Evolutionary conservation across 495 filamentous ascomycete genomes (phyloP), one percentile per base, ranked within the genome.

Genomic region (Penicillium bovifimosum): DNA sequence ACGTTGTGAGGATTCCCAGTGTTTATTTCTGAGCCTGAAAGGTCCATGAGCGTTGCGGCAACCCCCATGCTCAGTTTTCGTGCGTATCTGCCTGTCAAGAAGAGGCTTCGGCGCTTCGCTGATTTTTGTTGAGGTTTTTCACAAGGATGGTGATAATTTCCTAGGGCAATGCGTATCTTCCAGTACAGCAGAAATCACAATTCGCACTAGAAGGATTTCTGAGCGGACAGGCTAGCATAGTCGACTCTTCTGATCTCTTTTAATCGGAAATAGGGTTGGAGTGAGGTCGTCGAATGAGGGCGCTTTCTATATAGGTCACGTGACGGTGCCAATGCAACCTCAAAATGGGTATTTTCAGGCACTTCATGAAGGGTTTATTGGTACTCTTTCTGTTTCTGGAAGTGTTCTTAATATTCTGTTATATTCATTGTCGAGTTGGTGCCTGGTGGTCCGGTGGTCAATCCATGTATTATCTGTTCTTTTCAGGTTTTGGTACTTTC

Each of bases 201-300:
- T 48, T 6, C 5, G n/a, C 10, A 31, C n/a, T 35, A 20, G 9
- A 5, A 1, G 13, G 2, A 8, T 26, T 48, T 13, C 13, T 39
- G 8, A 11, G 1, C 1, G 6, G 24, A 18, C 20, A 42, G 28
- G 6, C 18, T n/a, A 16, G 26, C 29, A 50, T 26, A n/a, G 28
- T 35, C n/a, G 17, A 11, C 2, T 34, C 13, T n/a, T 26, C 20
- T 50, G 29, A 50, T 42, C 27, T 32, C 28, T 34, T 34, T 33
- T 10, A 18, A 33, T 11, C 42, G 31, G 9, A 41, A 27, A 34
- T 18, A 48, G 46, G 32, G 33, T 48, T 42, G 29, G 6, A 41
- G 8, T 42, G 38, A 50, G 34, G 48, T 42, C n/a, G 48, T 50
- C 38, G n/a, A 28, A 48, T 39, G 38, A 34, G 32, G 42, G 47